These are phyloP conservation scores for Metarhizium sp. DNA, from an alignment of 2,329 filamentous ascomycete species.

Conservation along the genomic window DNA sequence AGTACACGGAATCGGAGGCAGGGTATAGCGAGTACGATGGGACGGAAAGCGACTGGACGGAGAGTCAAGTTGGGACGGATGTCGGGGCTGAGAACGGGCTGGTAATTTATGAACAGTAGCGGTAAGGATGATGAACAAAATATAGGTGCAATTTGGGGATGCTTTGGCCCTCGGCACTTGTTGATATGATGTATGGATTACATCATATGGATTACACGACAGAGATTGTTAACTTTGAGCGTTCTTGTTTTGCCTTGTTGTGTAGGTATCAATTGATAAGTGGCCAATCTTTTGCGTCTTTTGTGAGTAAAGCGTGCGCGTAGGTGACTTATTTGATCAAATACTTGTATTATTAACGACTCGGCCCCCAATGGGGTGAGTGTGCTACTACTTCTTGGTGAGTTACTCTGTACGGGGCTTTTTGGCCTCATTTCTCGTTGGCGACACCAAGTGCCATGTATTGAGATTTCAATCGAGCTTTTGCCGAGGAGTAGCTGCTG, in stretches of 20 bases:
- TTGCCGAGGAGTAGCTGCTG: no score
- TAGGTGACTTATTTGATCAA: not conserved
- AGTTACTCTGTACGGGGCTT: no score
- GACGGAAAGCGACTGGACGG: slow-evolving; percentile 38
- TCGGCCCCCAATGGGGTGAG: no score
- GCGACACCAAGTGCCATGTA: no score
- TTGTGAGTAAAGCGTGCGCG: not conserved
- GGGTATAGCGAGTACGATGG: slow-evolving; percentile 31
- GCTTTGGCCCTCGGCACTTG: not conserved
- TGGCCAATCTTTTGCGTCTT: not conserved
- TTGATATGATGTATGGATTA: not conserved
- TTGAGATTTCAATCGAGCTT: no score
- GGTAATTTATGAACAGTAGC: slow-evolving; percentile 20
- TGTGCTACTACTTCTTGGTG: no score
- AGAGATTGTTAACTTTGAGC: not conserved
- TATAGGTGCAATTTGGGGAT: not conserved
- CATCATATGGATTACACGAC: not conserved
- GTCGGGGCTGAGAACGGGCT: slow-evolving; percentile 21
- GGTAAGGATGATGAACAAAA: not conserved
- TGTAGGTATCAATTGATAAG: not conserved
- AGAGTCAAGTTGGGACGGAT: slow-evolving; percentile 23
- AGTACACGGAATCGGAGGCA: slow-evolving; percentile 26
- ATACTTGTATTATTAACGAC: no score
- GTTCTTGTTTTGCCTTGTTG: slow-evolving; percentile 1
- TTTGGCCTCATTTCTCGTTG: no score